Evolutionary conservation across 2,329 filamentous ascomycete species (phyloP), one percentile per base, ranked within the genome.

Genomic region (Scytalidium lignicola): DNA sequence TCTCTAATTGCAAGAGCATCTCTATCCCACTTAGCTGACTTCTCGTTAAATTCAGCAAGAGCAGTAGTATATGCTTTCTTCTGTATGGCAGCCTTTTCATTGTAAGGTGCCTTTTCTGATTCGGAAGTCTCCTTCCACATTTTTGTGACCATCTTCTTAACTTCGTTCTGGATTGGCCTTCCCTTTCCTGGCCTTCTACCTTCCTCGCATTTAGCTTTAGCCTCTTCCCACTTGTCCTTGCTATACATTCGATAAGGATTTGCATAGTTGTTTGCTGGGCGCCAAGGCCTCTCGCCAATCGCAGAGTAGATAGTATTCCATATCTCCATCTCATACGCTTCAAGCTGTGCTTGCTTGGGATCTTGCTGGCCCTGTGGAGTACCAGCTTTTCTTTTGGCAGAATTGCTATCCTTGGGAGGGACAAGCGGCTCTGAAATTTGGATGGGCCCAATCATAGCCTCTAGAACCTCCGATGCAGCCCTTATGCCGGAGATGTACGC

Each of bases 401-500:
- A 55, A 28, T 53, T 48, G 42, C 64, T 58, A 53, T 83, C 74
- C 61, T 85, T 82, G 54, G 84, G 74, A 51, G 82, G 76, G 17
- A 97, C 80, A 2, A 99, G 75, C 1, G 90, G 90, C 3, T 74
- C 75, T 0, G 87, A 86, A 10, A 96, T 73, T 41, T 85, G 72
- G 51, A 99, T 90, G 0, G 90, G 85, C 1, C 93, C 93, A 26
- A 93, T 74, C 65, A 96, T 79, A 2, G 81, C 74, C 48, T 92
- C 85, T 32, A 96, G 74, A 2, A 99, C 80, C 62, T 97, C 91
- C 2, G 88, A 85, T 10, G 93, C 93, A 3, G 87, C 93, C 44
- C 93, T 85, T 5, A 99, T 75, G 2, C 93, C 95, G 2, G 93
- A 96, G 3, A 99, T 74, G 63, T 97, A 99, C 8, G 93, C 95